phyloP scores from a whole-genome alignment of 2,329 filamentous ascomycete species.

The Blastomyces silverae region DNA sequence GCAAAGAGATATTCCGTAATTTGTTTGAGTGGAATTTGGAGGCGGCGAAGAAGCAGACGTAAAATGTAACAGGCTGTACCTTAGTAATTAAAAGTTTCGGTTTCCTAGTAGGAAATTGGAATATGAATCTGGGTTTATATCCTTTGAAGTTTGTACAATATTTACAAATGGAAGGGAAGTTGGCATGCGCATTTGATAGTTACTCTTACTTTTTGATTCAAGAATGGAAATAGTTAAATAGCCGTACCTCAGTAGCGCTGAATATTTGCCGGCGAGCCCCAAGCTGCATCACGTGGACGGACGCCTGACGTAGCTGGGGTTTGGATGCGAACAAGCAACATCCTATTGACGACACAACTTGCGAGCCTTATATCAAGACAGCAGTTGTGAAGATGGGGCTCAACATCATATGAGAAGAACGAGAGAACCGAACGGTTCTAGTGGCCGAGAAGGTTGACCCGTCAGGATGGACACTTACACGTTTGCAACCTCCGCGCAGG shows the following conservation, averaged over 20 bases:
- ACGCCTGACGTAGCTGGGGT: neutral
- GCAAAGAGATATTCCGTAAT: conserved; percentile 68
- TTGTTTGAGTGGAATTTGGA: conserved; percentile 78
- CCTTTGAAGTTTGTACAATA: neutral
- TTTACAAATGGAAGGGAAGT: neutral
- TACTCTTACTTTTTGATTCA: too few relatives aligned
- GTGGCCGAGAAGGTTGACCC: neutral
- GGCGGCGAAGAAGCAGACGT: conserved; percentile 5
- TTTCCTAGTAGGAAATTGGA: neutral
- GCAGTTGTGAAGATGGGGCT: neutral
- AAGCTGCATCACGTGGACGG: neutral
- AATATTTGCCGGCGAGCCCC: too few relatives aligned
- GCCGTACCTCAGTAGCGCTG: too few relatives aligned
- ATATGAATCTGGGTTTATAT: neutral
- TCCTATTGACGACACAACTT: too few relatives aligned
- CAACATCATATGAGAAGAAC: conserved; percentile 1
- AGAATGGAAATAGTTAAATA: too few relatives aligned
- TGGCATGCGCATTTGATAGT: too few relatives aligned
- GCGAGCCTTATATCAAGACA: neutral
- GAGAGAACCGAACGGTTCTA: neutral
- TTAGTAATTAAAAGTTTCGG: neutral
- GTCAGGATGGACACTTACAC: conserved; percentile 76
- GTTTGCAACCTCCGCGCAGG: conserved; percentile 80
- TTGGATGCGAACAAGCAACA: too few relatives aligned
- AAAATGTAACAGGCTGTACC: neutral